Percentiles rank a stretch among this genome's conserved stretches.
phyloP scores from a whole-genome alignment of 2,329 filamentous ascomycete genomes.

The Aureobasidium pullulans region DNA sequence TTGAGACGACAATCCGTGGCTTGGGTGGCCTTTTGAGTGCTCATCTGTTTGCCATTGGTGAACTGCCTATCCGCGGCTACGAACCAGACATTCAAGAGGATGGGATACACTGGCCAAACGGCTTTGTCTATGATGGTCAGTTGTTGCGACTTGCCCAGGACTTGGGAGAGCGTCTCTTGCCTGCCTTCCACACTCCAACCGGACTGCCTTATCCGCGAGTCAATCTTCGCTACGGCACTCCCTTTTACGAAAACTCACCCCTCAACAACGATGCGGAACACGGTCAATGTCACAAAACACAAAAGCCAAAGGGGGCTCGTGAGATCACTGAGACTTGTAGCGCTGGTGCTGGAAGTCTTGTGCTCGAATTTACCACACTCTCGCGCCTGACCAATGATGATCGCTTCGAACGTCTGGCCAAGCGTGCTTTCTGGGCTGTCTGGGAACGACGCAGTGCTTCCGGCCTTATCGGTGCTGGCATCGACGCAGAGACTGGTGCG shows the following conservation, averaged over 20 bases:
- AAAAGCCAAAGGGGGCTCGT: conserved; percentile 37
- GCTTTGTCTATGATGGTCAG: conserved; percentile 78
- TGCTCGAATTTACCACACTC: conserved; percentile 85
- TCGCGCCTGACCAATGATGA: conserved; percentile 79
- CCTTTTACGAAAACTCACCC: conserved; percentile 84
- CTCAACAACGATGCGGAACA: conserved; percentile 53
- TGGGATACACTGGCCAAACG: conserved; percentile 61
- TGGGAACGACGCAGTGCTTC: conserved; percentile 82
- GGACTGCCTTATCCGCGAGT: conserved; percentile 92
- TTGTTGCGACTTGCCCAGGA: conserved; percentile 83
- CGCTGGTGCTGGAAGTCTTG: conserved; percentile 89
- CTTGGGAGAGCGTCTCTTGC: conserved; percentile 73
- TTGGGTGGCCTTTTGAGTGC: conserved; percentile 86
- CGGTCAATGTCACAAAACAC: conserved; percentile 36
- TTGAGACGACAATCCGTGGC: conserved; percentile 93
- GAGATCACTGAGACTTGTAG: conserved; percentile 96
- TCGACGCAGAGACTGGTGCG: conserved; percentile 81
- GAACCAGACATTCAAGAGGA: conserved; percentile 39
- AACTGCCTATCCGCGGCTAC: conserved; percentile 80
- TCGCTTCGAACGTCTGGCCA: conserved; percentile 83
- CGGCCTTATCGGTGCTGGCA: conserved; percentile 80
- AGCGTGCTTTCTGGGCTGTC: conserved; percentile 94
- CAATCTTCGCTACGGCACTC: conserved; percentile 82
- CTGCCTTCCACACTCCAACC: conserved; percentile 85
- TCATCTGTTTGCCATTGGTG: conserved; percentile 85